phyloP scores from a whole-genome alignment of 345 rosid genomes.

The Syzygium aromaticum region DNA sequence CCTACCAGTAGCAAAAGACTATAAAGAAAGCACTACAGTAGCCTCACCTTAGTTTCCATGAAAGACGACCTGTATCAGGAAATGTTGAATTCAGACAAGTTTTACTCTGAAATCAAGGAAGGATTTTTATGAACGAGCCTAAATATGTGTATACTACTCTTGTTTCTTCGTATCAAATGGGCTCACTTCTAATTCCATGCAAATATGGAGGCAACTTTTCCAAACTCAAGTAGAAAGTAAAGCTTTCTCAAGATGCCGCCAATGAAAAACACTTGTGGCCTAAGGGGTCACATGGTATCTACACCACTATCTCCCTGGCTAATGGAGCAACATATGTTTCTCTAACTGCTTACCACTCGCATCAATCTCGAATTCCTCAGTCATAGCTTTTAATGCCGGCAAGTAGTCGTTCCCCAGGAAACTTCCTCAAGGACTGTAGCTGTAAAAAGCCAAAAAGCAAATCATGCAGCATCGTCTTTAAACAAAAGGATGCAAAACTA shows the following conservation, averaged over 20 bases:
- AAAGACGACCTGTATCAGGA: neutral
- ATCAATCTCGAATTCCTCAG: too few relatives aligned
- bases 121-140: neutral
- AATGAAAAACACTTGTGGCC: too few relatives aligned
- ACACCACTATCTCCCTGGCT: too few relatives aligned
- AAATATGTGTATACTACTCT: too few relatives aligned
- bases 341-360: too few relatives aligned
- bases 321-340: neutral
- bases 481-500: too few relatives aligned
- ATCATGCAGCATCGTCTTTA: too few relatives aligned
- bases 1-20: neutral
- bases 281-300: too few relatives aligned
- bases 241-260: neutral
- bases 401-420: constrained; percentile 77
- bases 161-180: neutral
- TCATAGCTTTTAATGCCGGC: constrained; percentile 87
- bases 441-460: too few relatives aligned
- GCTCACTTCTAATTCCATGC: neutral
- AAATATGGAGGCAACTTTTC: neutral
- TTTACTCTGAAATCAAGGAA: neutral
- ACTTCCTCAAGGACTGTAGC: constrained; percentile 90
- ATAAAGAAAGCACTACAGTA: neutral
- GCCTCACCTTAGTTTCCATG: neutral
- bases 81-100: neutral
- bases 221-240: neutral